A percentile compares a stretch with the other conserved stretches of the same genome.
Evolutionary conservation across 2,329 filamentous ascomycete species (phyloP).

Genomic region (Fusarium humuli): DNA sequence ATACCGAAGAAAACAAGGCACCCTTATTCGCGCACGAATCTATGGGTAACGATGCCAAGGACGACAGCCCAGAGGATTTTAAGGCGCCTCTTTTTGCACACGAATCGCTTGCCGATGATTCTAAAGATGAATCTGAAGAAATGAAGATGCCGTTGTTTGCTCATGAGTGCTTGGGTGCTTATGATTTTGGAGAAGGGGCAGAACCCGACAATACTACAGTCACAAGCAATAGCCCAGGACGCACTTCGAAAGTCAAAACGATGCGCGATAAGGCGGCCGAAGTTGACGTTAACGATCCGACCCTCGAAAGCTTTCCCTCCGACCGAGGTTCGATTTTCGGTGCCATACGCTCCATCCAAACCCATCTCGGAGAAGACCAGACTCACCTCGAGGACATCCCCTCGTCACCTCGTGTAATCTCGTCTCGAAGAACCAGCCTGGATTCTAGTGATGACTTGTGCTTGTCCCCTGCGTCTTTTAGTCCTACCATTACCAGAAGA

Average conservation of each 20-base stretch:
- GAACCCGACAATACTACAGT: conserved; percentile 44
- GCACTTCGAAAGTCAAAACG: conserved; percentile 25
- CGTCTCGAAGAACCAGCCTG: conserved; percentile 51
- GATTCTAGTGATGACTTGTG: conserved; percentile 54
- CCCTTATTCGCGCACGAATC: conserved; percentile 63
- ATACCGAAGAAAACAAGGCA: conserved; percentile 48
- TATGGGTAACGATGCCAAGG: conserved; percentile 54
- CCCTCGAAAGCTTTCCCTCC: conserved; percentile 61
- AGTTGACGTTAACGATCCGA: conserved; percentile 60
- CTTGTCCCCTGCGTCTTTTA: conserved; percentile 52
- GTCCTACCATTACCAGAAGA: conserved; percentile 49
- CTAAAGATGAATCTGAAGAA: conserved; percentile 32
- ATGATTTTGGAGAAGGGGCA: conserved; percentile 51
- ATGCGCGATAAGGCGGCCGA: conserved; percentile 35
- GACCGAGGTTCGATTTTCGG: conserved; percentile 59
- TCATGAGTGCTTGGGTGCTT: conserved; percentile 60
- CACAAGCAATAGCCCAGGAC: conserved; percentile 34
- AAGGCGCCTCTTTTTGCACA: conserved; percentile 28
- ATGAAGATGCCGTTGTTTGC: conserved; percentile 58
- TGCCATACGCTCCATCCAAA: conserved; percentile 60
- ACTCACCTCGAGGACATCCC: conserved; percentile 53
- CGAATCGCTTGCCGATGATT: conserved; percentile 19
- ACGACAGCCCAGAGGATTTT: conserved; percentile 49
- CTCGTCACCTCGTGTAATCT: conserved; percentile 51
- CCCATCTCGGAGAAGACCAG: conserved; percentile 56